phyloP scores from a whole-genome alignment of 73 alveolate species.

The Effrenium voratum region DNA sequence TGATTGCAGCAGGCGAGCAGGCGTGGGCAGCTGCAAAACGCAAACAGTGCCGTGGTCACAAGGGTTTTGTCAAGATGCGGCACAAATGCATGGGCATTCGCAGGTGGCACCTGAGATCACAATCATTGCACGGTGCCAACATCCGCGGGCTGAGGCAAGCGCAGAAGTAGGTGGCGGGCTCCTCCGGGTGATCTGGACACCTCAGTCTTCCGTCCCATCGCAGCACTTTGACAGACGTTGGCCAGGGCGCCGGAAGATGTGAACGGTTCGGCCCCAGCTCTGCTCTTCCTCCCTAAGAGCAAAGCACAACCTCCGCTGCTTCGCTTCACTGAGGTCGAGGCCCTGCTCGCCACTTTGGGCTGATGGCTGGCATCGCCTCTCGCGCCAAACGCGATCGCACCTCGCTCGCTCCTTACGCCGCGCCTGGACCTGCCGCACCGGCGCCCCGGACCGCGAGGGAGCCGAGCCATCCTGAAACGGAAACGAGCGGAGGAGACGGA shows the following conservation, averaged over 20 bases:
- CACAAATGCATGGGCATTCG: conserved; percentile 85
- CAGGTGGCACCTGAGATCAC: conserved; percentile 50
- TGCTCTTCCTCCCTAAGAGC: conserved; percentile 53
- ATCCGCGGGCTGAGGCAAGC: background rate
- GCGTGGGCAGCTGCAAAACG: background rate
- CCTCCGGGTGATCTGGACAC: conserved; percentile 88
- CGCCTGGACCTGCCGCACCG: no score
- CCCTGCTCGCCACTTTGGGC: no score
- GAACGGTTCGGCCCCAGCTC: conserved; percentile 61
- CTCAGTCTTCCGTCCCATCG: background rate
- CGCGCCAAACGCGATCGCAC: no score
- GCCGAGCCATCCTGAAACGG: no score
- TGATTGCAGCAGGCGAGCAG: background rate
- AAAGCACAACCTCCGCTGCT: background rate
- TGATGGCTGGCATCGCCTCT: no score
- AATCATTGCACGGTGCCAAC: background rate
- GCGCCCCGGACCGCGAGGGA: no score
- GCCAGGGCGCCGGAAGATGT: conserved; percentile 24
- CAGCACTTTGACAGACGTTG: background rate
- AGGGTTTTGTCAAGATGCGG: background rate
- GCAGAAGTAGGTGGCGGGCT: conserved; percentile 81
- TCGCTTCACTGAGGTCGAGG: background rate
- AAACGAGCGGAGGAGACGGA: no score
- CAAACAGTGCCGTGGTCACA: background rate
- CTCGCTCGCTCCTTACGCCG: no score